phyloP scores from a whole-genome alignment of 2,329 filamentous ascomycete genomes.

The Metarhizium anisopliae region DNA sequence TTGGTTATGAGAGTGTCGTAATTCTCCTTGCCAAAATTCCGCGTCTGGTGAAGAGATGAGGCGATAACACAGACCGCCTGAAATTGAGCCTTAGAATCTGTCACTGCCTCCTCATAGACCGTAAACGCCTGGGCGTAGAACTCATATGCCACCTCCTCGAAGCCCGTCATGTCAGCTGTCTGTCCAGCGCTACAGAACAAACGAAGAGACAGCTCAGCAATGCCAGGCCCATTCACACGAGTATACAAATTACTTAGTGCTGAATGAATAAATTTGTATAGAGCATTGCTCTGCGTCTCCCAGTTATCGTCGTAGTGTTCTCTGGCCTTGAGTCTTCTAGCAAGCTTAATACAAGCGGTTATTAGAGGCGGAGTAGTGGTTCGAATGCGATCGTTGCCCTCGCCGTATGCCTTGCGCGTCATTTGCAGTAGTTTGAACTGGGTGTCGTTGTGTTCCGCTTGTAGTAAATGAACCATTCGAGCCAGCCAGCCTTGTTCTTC shows the following conservation, averaged over 20 bases:
- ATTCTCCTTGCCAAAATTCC: conserved; percentile 91
- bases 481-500: conserved; percentile 98
- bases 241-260: conserved; percentile 80
- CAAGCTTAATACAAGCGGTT: conserved; percentile 82
- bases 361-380: conserved; percentile 92
- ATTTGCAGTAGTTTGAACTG: conserved; percentile 91
- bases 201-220: conserved; percentile 79
- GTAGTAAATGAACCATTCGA: conserved; percentile 79
- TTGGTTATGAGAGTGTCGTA: conserved; percentile 99
- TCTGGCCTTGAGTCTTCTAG: conserved; percentile 76
- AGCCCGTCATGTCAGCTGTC: conserved; percentile 81
- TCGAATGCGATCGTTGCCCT: conserved; percentile 90
- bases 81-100: conserved; percentile 93
- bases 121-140: conserved; percentile 98
- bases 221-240: conserved; percentile 66
- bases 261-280: conserved; percentile 95
- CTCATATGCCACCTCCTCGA: conserved; percentile 95
- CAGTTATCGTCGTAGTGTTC: conserved; percentile 70
- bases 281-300: conserved; percentile 57
- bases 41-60: conserved; percentile 76
- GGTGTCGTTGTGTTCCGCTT: conserved; percentile 78
- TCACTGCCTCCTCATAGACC: conserved; percentile 93
- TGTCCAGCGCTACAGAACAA: conserved; percentile 89
- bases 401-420: conserved; percentile 74
- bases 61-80: conserved; percentile 95